Evolutionary conservation across 495 filamentous ascomycete species (phyloP).

Genomic region (Astrothelium subdiscretum): DNA sequence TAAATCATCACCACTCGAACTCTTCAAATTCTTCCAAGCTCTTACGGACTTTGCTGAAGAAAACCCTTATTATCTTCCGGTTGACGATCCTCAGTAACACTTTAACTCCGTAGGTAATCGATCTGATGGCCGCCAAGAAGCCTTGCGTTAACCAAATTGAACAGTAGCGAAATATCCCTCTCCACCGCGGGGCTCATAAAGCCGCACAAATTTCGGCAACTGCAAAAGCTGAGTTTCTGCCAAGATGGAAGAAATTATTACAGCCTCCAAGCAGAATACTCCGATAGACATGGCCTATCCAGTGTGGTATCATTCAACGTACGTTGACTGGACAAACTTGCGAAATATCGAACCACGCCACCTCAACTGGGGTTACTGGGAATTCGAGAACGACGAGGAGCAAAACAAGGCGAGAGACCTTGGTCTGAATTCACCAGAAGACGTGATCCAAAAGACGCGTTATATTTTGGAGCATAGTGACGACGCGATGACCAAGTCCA

Average conservation of each 20-base stretch:
- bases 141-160: too few relatives aligned
- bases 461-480: too few relatives aligned
- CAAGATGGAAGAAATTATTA: background rate
- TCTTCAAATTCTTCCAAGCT: background rate
- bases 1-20: background rate
- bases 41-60: background rate
- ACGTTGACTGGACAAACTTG: background rate
- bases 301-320: background rate
- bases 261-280: background rate
- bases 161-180: too few relatives aligned
- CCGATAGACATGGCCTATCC: background rate
- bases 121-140: too few relatives aligned
- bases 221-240: too few relatives aligned
- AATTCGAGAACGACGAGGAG: background rate
- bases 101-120: background rate
- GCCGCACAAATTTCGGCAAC: too few relatives aligned
- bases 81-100: background rate
- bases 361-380: background rate
- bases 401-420: background rate
- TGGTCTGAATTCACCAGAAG: background rate
- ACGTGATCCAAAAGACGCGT: background rate
- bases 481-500: background rate
- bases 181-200: too few relatives aligned
- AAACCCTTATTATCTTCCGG: background rate
- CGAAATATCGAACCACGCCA: background rate